Conservation (phyloP, 805 yeast genomes). For the Pichia gijzeniarum region DNA sequence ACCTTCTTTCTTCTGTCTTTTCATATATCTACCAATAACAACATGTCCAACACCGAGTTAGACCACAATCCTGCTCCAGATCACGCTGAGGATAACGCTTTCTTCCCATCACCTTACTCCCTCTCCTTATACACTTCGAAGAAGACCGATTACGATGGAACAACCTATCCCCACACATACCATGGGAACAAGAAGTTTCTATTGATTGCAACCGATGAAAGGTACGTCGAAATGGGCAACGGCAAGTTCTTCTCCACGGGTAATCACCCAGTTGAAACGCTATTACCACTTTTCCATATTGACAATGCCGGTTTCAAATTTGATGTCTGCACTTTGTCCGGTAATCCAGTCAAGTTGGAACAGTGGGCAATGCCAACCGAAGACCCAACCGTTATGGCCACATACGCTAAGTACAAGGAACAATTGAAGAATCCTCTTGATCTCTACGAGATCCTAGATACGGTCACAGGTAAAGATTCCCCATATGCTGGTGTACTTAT, state of each 20-base stretch:
- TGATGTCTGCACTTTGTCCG: conserved; percentile 11
- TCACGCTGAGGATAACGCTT: conserved; percentile 10
- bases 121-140: conserved; percentile 7
- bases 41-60: conserved; percentile 1
- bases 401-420: conserved; percentile 1
- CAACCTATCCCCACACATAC: conserved; percentile 7
- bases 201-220: conserved; percentile 9
- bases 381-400: conserved; percentile 8
- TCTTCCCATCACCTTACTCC: conserved; percentile 13
- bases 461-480: conserved; percentile 1
- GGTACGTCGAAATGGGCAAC: conserved; percentile 8
- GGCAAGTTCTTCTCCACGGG: conserved; percentile 12
- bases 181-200: conserved; percentile 5
- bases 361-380: conserved; percentile 13
- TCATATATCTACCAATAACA: too few relatives aligned
- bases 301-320: conserved; percentile 10
- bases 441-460: conserved; percentile 5
- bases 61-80: conserved; percentile 9
- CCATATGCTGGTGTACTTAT: conserved; percentile 11
- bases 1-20: too few relatives aligned
- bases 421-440: conserved; percentile 3
- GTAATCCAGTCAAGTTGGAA: conserved; percentile 11
- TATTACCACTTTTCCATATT: conserved; percentile 12
- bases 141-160: conserved; percentile 12
- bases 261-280: conserved; percentile 12